A percentile compares a stretch with the other conserved stretches of the same genome.
These are phyloP conservation scores for Hibiscus mutabilis DNA, from an alignment of 345 rosid species.

Conservation along the genomic window DNA sequence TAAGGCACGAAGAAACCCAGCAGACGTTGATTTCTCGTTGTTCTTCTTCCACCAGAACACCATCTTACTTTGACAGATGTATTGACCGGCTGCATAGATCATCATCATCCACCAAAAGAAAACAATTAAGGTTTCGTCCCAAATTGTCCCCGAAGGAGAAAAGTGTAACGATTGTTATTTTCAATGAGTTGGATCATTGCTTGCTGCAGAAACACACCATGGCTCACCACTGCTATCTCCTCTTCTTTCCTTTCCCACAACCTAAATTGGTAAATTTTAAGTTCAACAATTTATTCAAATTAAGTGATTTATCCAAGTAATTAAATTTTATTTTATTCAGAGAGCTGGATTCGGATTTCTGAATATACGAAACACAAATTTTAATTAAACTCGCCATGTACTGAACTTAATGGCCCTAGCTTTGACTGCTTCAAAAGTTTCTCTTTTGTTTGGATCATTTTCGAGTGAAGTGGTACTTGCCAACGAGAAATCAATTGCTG, in stretches of 20 bases:
- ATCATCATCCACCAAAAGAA: background rate
- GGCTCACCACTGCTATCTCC: conserved; percentile 48
- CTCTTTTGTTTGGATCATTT: conserved; percentile 30
- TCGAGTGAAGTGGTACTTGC: conserved; percentile 24
- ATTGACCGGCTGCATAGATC: conserved; percentile 32
- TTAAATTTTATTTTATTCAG: too few species aligned
- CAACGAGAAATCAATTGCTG: conserved; percentile 67
- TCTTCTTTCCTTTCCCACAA: conserved; percentile 59
- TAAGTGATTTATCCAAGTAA: too few species aligned
- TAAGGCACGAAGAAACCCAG: too few species aligned
- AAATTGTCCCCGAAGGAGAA: background rate
- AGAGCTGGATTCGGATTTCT: too few species aligned
- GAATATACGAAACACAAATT: background rate
- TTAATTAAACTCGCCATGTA: conserved; percentile 31
- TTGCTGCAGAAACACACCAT: conserved; percentile 32
- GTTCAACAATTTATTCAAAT: too few species aligned
- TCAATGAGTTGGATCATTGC: conserved; percentile 28
- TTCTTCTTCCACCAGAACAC: too few species aligned
- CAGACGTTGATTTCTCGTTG: too few species aligned
- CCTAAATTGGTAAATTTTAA: conserved; percentile 24
- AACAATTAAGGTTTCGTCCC: too few species aligned
- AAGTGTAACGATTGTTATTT: background rate
- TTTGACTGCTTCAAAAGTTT: conserved; percentile 43
- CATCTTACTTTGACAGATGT: too few species aligned
- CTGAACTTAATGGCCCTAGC: conserved; percentile 52